Evolutionary conservation across 1,284 basidiomycete species (phyloP).

Genomic region (Tilletia caries): DNA sequence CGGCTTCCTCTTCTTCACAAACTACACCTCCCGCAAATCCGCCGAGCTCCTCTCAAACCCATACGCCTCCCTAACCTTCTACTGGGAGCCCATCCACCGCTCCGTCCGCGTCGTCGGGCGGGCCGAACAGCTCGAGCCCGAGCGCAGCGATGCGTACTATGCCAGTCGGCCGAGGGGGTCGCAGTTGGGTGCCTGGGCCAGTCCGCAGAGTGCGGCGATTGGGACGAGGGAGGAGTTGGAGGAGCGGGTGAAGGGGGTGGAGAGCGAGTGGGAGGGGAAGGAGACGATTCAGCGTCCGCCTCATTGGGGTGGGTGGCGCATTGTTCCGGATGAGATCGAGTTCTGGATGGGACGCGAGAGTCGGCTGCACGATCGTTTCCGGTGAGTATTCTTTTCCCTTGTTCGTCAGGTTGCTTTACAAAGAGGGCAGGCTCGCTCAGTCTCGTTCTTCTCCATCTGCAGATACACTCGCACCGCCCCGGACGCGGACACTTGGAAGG

Average conservation of each 20-base stretch:
- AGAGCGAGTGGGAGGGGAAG: conserved; percentile 61
- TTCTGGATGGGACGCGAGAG: conserved; percentile 50
- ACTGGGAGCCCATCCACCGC: conserved; percentile 81
- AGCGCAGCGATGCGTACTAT: conserved; percentile 81
- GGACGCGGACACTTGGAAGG: conserved; percentile 23
- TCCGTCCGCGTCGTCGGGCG: conserved; percentile 80
- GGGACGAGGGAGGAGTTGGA: conserved; percentile 66
- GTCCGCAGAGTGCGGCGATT: conserved; percentile 76
- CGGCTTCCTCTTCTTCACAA: conserved; percentile 91
- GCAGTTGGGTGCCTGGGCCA: conserved; percentile 86
- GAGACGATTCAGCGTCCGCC: conserved; percentile 56
- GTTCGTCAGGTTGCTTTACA: no score
- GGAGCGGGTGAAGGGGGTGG: conserved; percentile 63
- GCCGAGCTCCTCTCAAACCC: conserved; percentile 67
- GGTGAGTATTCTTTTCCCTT: conserved; percentile 21
- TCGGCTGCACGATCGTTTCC: conserved; percentile 48
- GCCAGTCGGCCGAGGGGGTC: conserved; percentile 76
- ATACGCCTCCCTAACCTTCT: conserved; percentile 77
- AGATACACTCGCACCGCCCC: no score
- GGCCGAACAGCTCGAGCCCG: conserved; percentile 69
- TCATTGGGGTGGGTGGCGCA: conserved; percentile 94
- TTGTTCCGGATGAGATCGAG: conserved; percentile 75
- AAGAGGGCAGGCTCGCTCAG: no score
- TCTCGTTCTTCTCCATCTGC: background rate
- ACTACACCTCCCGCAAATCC: conserved; percentile 90